Base-by-base conservation (phyloP, 2,329 filamentous ascomycete species). In the Passalora sequoiae region DNA sequence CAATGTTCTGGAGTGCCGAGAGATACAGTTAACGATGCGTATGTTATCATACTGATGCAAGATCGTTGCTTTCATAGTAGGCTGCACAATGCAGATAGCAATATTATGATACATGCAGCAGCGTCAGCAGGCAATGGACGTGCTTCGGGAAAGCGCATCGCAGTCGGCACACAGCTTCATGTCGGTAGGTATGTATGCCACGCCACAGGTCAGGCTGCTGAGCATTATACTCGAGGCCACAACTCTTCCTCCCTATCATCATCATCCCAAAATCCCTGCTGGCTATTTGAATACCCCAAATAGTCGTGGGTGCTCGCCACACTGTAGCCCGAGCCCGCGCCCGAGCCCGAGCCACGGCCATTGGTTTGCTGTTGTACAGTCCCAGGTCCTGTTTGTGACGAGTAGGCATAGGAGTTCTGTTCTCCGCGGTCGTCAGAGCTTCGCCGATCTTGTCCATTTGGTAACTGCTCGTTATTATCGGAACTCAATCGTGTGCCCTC, bases 281-380 rank as follows among this genome's bases (percentile, higher is more conserved):
- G 50, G 4, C 57, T 56, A 46, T 60, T 58, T 10, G 54, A 51
- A 40, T 63, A 60, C 10, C 61, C 62, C 38, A 65, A 41, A 49
- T 65, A 65, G 30, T 64, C 60, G 39, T 62, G 55, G 32, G 56
- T 57, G 40, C 48, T 57, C 12, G 60, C 55, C 15, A 64, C 61
- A 38, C 57, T 60, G 41, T 64, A 64, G n/a, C 56, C 57, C 19
- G 38, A 36, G 8, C 15, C 22, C 4, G 29, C 42, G 33, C 49
- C n/a, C n/a, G n/a, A n/a, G n/a, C n/a, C n/a, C n/a, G n/a, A n/a
- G n/a, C n/a, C n/a, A n/a, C n/a, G n/a, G n/a, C n/a, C n/a, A n/a
- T n/a, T n/a, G n/a, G n/a, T n/a, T 47, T 32, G 53, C 55, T 19
- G 45, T 43, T 20, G 44, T 42, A 32, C n/a, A n/a, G 32, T 25